phyloP scores from a whole-genome alignment of 139 green algal genomes.

The Micractinium sp. region DNA sequence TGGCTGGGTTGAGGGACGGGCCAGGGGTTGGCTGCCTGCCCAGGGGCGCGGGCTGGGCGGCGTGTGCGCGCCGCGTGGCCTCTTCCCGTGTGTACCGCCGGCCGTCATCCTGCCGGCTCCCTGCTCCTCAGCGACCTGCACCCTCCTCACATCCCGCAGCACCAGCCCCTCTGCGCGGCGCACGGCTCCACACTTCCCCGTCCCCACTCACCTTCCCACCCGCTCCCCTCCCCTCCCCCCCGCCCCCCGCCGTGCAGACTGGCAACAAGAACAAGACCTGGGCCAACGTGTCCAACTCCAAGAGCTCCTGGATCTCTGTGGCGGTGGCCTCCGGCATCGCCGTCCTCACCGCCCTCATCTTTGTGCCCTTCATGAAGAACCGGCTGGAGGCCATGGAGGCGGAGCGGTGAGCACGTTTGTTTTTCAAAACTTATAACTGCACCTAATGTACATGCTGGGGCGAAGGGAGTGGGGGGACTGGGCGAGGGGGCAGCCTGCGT shows the following conservation, averaged over 20 bases:
- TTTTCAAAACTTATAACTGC: no score
- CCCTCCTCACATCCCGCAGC: slow-evolving; percentile 13
- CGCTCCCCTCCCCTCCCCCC: slow-evolving; percentile 18
- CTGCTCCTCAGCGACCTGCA: neutral
- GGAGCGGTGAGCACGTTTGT: slow-evolving; percentile 9
- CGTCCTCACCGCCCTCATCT: slow-evolving; percentile 12
- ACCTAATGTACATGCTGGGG: no score
- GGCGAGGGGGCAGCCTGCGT: no score
- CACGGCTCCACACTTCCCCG: neutral
- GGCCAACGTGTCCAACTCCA: slow-evolving; percentile 9
- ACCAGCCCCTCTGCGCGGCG: neutral
- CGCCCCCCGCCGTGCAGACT: slow-evolving; percentile 66
- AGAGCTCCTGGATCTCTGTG: slow-evolving; percentile 21
- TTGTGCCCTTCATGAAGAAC: slow-evolving; percentile 15
- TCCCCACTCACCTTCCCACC: neutral
- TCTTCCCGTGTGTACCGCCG: neutral
- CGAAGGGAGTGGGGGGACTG: no score
- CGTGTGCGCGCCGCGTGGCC: neutral
- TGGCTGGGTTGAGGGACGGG: no score
- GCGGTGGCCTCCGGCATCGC: neutral
- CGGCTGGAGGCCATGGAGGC: slow-evolving; percentile 9
- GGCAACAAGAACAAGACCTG: slow-evolving; percentile 49
- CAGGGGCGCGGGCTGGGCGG: no score
- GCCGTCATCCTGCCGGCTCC: no score
- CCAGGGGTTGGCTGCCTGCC: slow-evolving; percentile 34